Conservation (phyloP, 106 monocot genomes). For the Dendrobium nobile region DNA sequence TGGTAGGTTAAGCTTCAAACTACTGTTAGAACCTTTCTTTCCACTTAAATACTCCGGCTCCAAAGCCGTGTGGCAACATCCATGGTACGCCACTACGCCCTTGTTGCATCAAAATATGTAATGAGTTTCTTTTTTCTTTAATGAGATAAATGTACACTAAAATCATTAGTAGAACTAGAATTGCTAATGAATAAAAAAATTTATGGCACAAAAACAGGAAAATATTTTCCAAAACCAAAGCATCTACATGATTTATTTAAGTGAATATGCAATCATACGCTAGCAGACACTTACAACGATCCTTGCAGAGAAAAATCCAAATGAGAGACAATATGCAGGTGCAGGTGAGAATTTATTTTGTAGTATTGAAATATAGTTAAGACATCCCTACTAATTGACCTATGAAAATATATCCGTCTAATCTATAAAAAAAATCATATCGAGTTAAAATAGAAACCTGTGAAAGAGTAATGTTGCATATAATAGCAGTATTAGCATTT, state of each 20-base stretch:
- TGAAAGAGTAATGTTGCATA: slow-evolving; percentile 92
- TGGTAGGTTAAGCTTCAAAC: no score
- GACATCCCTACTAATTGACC: neutral
- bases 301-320: neutral
- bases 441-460: slow-evolving; percentile 36
- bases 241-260: neutral
- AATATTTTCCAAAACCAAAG: neutral
- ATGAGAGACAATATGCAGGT: neutral
- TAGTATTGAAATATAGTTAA: neutral
- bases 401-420: neutral
- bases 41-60: no score
- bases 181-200: neutral
- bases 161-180: neutral
- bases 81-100: neutral
- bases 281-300: neutral
- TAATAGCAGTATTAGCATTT: slow-evolving; percentile 93
- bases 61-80: no score
- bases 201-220: neutral
- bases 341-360: neutral
- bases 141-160: neutral
- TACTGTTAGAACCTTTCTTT: no score
- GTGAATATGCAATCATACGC: neutral
- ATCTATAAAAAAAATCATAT: neutral
- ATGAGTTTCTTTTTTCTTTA: neutral
- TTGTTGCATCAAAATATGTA: neutral